phyloP scores from a whole-genome alignment of 2,329 filamentous ascomycete genomes.

The Fusarium multiceps region DNA sequence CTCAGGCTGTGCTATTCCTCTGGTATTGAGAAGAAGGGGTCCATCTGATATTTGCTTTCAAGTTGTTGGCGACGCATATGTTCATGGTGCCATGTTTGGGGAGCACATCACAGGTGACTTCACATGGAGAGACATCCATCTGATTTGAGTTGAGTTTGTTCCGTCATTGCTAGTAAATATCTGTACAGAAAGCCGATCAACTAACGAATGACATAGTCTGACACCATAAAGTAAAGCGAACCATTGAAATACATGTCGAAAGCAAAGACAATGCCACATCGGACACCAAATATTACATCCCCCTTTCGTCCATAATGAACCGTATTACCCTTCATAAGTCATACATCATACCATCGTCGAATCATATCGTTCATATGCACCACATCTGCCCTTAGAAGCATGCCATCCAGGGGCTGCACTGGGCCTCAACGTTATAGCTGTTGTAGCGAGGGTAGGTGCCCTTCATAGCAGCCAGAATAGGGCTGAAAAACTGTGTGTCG shows the following conservation, averaged over 20 bases:
- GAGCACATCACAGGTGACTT: not conserved
- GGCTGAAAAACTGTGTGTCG: conserved; percentile 52
- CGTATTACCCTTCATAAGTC: conserved; percentile 13
- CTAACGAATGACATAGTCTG: conserved; percentile 1
- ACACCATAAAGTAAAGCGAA: conserved; percentile 26
- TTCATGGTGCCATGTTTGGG: conserved; percentile 33
- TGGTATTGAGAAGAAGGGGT: conserved; percentile 28
- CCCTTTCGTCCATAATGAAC: conserved; percentile 1
- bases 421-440: conserved; percentile 53
- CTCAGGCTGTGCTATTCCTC: conserved; percentile 28
- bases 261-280: conserved; percentile 33
- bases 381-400: conserved; percentile 34
- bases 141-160: not conserved
- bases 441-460: conserved; percentile 54
- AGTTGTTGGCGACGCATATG: conserved; percentile 29
- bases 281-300: conserved; percentile 29
- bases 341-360: conserved; percentile 19
- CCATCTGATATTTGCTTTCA: conserved; percentile 21
- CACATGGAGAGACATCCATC: not conserved
- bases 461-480: conserved; percentile 53
- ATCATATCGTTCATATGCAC: not conserved
- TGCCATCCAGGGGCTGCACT: conserved; percentile 55
- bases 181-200: not conserved
- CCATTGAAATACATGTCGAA: conserved; percentile 34
- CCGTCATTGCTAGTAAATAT: not conserved